These are phyloP conservation scores for Triangularia setosa DNA, from an alignment of 2,329 filamentous ascomycete genomes.

Conservation along the genomic window DNA sequence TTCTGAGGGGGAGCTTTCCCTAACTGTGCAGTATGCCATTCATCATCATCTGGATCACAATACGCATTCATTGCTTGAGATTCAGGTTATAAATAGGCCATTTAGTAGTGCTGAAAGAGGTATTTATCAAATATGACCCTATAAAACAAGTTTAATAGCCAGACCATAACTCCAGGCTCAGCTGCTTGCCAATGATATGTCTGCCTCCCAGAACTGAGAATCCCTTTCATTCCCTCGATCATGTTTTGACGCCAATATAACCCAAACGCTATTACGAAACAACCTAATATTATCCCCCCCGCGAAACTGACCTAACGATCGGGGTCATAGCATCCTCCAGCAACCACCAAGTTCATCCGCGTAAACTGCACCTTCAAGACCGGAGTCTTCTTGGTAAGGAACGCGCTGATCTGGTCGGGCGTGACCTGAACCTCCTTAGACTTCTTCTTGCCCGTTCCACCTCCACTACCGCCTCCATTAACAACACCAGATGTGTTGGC, in stretches of 20 bases:
- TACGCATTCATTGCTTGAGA: not conserved
- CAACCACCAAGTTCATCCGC: conserved; percentile 88
- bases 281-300: not conserved
- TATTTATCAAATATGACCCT: not conserved
- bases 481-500: conserved; percentile 33
- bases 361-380: conserved; percentile 93
- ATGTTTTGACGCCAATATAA: not conserved
- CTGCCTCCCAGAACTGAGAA: not conserved
- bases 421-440: conserved; percentile 86
- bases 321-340: conserved; percentile 67
- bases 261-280: not conserved
- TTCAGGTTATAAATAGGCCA: not conserved
- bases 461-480: conserved; percentile 25
- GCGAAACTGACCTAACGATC: conserved; percentile 22
- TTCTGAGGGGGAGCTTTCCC: conserved; percentile 1
- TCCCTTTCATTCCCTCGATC: not conserved
- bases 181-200: not conserved
- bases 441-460: conserved; percentile 62
- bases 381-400: conserved; percentile 92
- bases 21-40: not conserved
- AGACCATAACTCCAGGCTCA: not conserved
- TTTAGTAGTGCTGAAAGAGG: not conserved
- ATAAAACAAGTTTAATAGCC: not conserved
- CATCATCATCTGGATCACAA: not conserved
- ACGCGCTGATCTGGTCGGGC: conserved; percentile 90